Percentiles rank a stretch among this genome's conserved stretches.
Evolutionary conservation across 441 rosid species (phyloP).

Genomic region (Francoa sonchifolia): DNA sequence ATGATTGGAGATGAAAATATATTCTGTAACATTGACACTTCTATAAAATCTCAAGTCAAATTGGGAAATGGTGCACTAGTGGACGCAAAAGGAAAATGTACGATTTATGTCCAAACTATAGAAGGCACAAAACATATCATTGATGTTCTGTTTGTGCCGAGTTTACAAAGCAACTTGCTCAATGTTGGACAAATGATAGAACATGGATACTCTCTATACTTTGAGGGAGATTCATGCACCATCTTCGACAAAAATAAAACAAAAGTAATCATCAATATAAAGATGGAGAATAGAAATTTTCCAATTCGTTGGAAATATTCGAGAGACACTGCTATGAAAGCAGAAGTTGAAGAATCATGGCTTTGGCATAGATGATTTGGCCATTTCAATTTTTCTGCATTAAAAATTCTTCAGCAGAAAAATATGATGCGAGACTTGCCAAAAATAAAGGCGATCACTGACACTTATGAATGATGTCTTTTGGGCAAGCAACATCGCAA

Average conservation of each 20-base stretch:
- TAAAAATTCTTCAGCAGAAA: not conserved
- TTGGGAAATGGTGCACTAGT: not conserved
- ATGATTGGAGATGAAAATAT: not conserved
- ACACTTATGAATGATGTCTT: constrained; percentile 1
- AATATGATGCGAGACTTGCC: not conserved
- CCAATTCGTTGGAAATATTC: not conserved
- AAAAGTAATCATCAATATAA: not conserved
- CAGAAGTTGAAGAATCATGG: not conserved
- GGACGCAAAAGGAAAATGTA: not conserved
- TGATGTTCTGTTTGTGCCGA: not conserved
- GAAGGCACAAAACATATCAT: not conserved
- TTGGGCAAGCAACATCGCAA: not conserved
- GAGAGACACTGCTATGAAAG: not conserved
- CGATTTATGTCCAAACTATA: not conserved
- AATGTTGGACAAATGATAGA: not conserved
- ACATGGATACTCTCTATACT: not conserved
- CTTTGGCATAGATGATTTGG: not conserved
- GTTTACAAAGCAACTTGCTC: not conserved
- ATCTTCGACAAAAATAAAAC: not conserved
- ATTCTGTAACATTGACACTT: not conserved
- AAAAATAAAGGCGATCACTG: not conserved
- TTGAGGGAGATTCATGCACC: not conserved
- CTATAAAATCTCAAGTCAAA: not conserved
- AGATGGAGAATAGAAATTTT: not conserved
- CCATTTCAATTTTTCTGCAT: not conserved